A percentile compares a stretch with the other conserved stretches of the same genome.
Conservation (phyloP, 257 asterid species). For the Solanum neorickii region DNA sequence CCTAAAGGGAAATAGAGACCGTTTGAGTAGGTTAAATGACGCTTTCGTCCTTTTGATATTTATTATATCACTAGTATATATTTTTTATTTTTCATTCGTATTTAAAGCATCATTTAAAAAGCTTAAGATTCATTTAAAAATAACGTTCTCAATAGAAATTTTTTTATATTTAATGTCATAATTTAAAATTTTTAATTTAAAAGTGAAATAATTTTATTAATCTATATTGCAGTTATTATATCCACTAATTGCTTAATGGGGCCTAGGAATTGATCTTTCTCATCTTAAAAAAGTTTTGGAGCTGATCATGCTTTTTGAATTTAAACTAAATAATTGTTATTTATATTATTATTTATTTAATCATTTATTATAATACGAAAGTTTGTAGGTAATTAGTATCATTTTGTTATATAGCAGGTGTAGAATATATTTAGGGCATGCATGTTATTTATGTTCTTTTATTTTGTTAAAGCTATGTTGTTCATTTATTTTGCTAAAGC, state of each 20-base stretch:
- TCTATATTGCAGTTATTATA: background rate
- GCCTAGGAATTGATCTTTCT: background rate
- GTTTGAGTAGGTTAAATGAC: background rate
- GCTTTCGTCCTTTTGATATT: background rate
- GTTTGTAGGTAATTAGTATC: background rate
- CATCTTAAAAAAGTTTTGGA: background rate
- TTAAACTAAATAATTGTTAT: background rate
- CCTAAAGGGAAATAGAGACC: background rate
- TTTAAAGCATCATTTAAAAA: too few species aligned
- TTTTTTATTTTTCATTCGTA: too few species aligned
- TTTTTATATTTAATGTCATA: too few species aligned
- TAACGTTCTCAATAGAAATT: too few species aligned
- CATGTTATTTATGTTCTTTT: background rate
- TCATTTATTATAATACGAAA: too few species aligned
- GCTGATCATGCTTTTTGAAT: background rate
- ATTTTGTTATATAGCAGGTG: background rate
- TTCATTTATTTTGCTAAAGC: too few species aligned
- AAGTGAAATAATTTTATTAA: too few species aligned
- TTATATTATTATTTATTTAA: too few species aligned
- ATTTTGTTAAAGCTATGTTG: too few species aligned
- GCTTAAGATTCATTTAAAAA: fast-evolving
- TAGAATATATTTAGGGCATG: background rate
- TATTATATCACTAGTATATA: background rate
- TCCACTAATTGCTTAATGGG: background rate
- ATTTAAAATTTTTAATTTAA: too few species aligned